Conservation (phyloP, 2,329 filamentous ascomycete genomes). For the Xylaria sp. region DNA sequence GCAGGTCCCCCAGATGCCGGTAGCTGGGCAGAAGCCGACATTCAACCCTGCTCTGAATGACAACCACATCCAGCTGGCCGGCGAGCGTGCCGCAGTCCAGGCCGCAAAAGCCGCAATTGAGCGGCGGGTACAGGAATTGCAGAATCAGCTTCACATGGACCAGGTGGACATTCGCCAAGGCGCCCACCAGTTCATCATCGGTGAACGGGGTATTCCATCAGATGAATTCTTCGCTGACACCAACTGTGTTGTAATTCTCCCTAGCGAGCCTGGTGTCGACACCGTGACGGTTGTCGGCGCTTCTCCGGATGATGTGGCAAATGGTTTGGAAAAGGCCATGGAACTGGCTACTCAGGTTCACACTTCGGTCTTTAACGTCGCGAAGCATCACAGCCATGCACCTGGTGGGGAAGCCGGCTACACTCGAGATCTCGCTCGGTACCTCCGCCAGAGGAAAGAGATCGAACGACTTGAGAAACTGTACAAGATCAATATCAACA, state of each 20-base stretch:
- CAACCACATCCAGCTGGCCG: slow-evolving; percentile 82
- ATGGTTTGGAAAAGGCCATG: slow-evolving; percentile 82
- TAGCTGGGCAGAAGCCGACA: slow-evolving; percentile 67
- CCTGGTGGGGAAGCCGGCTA: slow-evolving; percentile 76
- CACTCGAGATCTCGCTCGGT: slow-evolving; percentile 84
- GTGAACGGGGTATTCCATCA: slow-evolving; percentile 77
- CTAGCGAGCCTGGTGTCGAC: slow-evolving; percentile 78
- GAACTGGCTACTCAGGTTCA: slow-evolving; percentile 88
- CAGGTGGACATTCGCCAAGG: slow-evolving; percentile 83
- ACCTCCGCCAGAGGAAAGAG: slow-evolving; percentile 80
- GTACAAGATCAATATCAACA: slow-evolving; percentile 87
- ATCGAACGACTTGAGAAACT: slow-evolving; percentile 80
- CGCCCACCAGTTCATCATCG: slow-evolving; percentile 93
- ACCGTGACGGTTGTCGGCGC: slow-evolving; percentile 84
- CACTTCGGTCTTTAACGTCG: slow-evolving; percentile 81
- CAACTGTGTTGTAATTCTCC: slow-evolving; percentile 86
- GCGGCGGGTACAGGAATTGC: slow-evolving; percentile 75
- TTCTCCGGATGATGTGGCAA: slow-evolving; percentile 74
- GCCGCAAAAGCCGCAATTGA: slow-evolving; percentile 82
- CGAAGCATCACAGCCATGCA: slow-evolving; percentile 76
- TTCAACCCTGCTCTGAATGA: slow-evolving; percentile 75
- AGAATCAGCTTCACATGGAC: slow-evolving; percentile 75
- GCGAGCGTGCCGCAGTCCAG: slow-evolving; percentile 83
- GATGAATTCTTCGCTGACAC: slow-evolving; percentile 90
- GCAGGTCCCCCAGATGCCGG: slow-evolving; percentile 67